Evolutionary conservation across 1,284 basidiomycete species (phyloP), one percentile per base, ranked within the genome.

Genomic region (Gomphus bonarii): DNA sequence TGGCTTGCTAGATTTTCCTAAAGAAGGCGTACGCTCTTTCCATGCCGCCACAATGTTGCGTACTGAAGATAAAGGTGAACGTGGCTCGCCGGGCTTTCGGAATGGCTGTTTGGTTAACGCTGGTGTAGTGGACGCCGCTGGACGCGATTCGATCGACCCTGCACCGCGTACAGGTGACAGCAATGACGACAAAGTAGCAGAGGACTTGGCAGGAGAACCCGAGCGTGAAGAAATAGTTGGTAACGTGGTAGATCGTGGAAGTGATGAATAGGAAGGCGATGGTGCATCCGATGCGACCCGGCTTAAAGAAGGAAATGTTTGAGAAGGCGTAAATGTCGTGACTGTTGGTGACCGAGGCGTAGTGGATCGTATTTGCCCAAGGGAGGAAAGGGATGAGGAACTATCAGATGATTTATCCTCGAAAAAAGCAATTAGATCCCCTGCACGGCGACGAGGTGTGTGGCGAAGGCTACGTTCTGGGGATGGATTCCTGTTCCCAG

Each of bases 11-110:
- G 60, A 54, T 56, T 67, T 66, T 44, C 62, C 71, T 42, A 69
- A 64, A 46, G 68, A 69, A 2, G 74, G 84, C 2, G 78, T 82
- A 33, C 79, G 78, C 61, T 83, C 82, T 67, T 85, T 88, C 88
- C 88, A 92, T 3, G 84, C 76, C 0, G 82, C 80, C 11, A 93
- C 84, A 59, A 91, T 84, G 61, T 87, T 91, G 28, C 85, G 77
- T 35, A 92, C 85, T 11, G 82, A 59, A 1, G 66, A 61, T 1
- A 66, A 53, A 3, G 69, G 67, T 1, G 69, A 66, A 33, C 64
- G 59, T 0, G 64, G 56, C 49, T 62, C 67, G 36, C 61, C 58
- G 3, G 63, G 66, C 4, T 62, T 61, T 18, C 14, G 59, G 18
- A 55, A 36, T 1, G 38, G 44, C 31, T 57, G 51, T 43, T 49